Evolutionary conservation across 1,139 yeast species (phyloP), one percentile per base, ranked within the genome.

Genomic region (Saccharomyces hybrid): DNA sequence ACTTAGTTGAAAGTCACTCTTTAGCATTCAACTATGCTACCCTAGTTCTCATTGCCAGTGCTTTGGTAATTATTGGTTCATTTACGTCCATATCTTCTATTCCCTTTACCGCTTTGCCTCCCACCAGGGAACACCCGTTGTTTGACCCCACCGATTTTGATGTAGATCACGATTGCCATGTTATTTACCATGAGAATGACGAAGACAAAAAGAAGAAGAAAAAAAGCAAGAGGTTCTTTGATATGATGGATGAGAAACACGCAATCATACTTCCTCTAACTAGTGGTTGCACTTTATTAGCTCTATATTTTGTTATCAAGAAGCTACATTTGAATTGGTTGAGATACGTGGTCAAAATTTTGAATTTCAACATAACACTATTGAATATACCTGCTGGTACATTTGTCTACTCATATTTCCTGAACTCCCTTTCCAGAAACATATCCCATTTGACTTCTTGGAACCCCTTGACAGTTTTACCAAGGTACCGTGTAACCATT

Each of bases 81-180:
- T 58, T 62, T 48, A 55, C 59, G 5, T 59, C 65, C 1, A 53
- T 64, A 11, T 47, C 50, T 6, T 58, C 63, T 5, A 62, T 64
- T 46, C 67, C 66, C 11, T 58, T 57, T 34, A 64, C 66, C 26
- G 65, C 67, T 13, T 52, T 62, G 47, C 64, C 67, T 20, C 66
- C 67, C 27, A 62, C 65, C 5, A 55, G 56, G 16, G 48, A 52
- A 14, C 64, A 64, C 52, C 58, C 59, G 2, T 48, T 60, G 48
- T 64, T 60, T 51, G 66, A 64, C 49, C 63, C 64, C 16, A 54
- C 59, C 9, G 67, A 64, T 54, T 55, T 59, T 32, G 63, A 60
- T 50, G 23, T 61, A 14, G 61, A 55, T 31, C 59, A 55, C 31
- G 63, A 60, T 11, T 57, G 61, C 41, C 55, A 55, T 25, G 55